Percentiles rank a stretch among this genome's conserved stretches.
Evolutionary conservation across 1,284 basidiomycete species (phyloP).

Genomic region (Leccinum subrobustum): DNA sequence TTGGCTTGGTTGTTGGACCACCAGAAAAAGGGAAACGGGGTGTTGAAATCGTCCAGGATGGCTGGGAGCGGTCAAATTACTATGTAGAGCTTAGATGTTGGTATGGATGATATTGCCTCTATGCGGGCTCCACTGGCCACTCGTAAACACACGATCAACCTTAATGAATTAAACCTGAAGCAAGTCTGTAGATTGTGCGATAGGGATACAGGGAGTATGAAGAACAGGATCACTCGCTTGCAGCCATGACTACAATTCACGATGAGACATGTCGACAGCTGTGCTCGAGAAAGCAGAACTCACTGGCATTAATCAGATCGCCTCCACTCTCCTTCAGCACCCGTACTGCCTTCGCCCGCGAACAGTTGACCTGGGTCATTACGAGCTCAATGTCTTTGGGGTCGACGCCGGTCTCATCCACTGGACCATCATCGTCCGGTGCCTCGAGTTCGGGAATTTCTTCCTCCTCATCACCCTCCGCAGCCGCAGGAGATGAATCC

Average conservation of each 20-base stretch:
- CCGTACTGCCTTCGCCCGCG: constrained; percentile 85
- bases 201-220: constrained; percentile 27
- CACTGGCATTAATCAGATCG: constrained; percentile 93
- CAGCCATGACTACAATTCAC: constrained; percentile 32
- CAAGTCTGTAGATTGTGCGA: constrained; percentile 25
- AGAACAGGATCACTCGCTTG: constrained; percentile 31
- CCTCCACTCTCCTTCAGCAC: constrained; percentile 87
- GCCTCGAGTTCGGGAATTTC: constrained; percentile 83
- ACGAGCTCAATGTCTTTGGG: constrained; percentile 96
- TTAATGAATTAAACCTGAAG: constrained; percentile 1
- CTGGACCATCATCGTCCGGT: constrained; percentile 72
- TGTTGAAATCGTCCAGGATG: constrained; percentile 66
- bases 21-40: constrained; percentile 37
- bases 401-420: constrained; percentile 84
- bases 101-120: constrained; percentile 34
- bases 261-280: constrained; percentile 52
- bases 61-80: constrained; percentile 87
- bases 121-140: constrained; percentile 1
- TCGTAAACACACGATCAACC: neutral
- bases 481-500: constrained; percentile 50
- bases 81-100: constrained; percentile 72
- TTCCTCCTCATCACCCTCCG: constrained; percentile 67
- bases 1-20: constrained; percentile 55
- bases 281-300: constrained; percentile 38
- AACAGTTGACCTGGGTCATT: constrained; percentile 82